Evolutionary conservation across 2,329 filamentous ascomycete species (phyloP).

Genomic region (Calycina marina): DNA sequence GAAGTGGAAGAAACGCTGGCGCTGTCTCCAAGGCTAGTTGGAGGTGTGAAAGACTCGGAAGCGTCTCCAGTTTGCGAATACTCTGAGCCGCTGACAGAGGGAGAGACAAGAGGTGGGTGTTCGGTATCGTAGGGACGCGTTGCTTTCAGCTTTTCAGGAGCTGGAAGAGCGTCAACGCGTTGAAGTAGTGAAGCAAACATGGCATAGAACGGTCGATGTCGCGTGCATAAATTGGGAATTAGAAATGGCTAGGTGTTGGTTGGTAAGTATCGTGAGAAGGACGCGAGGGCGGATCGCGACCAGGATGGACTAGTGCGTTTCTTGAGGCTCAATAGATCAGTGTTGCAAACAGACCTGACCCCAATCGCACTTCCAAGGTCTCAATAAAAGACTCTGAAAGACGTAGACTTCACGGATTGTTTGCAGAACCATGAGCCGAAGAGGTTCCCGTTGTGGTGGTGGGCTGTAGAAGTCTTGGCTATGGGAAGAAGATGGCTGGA

Average conservation of each 20-base stretch:
- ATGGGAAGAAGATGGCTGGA: no score
- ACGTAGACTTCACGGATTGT: no score
- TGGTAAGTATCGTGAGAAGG: no score
- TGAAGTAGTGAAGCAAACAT: constrained; percentile 15
- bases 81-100: constrained; percentile 17
- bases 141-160: constrained; percentile 13
- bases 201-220: constrained; percentile 4
- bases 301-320: not conserved
- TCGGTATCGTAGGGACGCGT: constrained; percentile 16
- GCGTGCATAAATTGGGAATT: constrained; percentile 3
- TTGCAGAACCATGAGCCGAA: no score
- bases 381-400: no score
- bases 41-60: constrained; percentile 38
- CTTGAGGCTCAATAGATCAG: no score
- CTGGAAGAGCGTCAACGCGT: constrained; percentile 10
- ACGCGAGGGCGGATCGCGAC: not conserved
- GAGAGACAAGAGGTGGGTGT: constrained; percentile 18
- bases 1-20: constrained; percentile 39
- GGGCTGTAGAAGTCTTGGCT: no score
- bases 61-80: constrained; percentile 17
- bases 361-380: no score
- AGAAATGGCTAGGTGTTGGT: no score
- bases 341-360: no score
- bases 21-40: constrained; percentile 50
- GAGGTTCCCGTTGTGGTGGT: no score